Percentiles rank a stretch among this genome's conserved stretches.
Evolutionary conservation across 352 stramenopile species (phyloP).

Genomic region (Globisporangium apiculatum): DNA sequence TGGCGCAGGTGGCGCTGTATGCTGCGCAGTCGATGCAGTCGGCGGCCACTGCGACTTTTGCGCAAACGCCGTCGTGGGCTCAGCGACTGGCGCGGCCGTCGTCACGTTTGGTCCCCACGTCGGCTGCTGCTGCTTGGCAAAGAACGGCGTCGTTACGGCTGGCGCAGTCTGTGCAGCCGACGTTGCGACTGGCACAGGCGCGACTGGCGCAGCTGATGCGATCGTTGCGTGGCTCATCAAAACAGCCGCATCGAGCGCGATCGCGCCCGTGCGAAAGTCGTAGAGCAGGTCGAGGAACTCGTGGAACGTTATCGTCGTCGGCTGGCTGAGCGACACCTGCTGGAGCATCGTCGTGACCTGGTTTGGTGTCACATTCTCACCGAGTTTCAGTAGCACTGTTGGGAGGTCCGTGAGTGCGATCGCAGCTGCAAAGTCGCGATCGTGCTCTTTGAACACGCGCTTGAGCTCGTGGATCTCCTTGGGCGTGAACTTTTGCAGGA

Average conservation of each 20-base stretch:
- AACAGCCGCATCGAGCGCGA: slow-evolving; percentile 38
- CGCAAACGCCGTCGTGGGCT: slow-evolving; percentile 3
- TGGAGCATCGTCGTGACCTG: slow-evolving; percentile 53
- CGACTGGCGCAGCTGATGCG: slow-evolving; percentile 7
- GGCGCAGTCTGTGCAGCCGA: slow-evolving; percentile 1
- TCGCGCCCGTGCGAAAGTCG: slow-evolving; percentile 63
- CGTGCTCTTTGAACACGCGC: slow-evolving; percentile 80
- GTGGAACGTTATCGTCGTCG: slow-evolving; percentile 54
- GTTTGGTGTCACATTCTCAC: slow-evolving; percentile 68
- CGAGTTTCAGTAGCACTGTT: slow-evolving; percentile 66
- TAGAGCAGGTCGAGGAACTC: slow-evolving; percentile 79
- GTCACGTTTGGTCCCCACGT: slow-evolving; percentile 3
- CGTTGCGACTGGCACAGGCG: slow-evolving; percentile 5
- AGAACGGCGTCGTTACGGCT: slow-evolving; percentile 12
- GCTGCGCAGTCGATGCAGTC: background rate
- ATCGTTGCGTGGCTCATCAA: slow-evolving; percentile 39
- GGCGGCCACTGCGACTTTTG: slow-evolving; percentile 16
- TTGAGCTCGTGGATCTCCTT: slow-evolving; percentile 87
- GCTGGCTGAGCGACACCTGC: slow-evolving; percentile 46
- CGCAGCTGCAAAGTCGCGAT: slow-evolving; percentile 57
- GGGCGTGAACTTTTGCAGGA: slow-evolving; percentile 82
- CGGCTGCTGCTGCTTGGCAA: slow-evolving; percentile 9
- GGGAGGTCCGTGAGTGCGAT: slow-evolving; percentile 42
- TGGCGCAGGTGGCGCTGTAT: background rate
- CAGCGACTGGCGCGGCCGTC: background rate